These are phyloP conservation scores for Rasamsonia emersonii DNA, from an alignment of 2,329 filamentous ascomycete species.

Conservation along the genomic window DNA sequence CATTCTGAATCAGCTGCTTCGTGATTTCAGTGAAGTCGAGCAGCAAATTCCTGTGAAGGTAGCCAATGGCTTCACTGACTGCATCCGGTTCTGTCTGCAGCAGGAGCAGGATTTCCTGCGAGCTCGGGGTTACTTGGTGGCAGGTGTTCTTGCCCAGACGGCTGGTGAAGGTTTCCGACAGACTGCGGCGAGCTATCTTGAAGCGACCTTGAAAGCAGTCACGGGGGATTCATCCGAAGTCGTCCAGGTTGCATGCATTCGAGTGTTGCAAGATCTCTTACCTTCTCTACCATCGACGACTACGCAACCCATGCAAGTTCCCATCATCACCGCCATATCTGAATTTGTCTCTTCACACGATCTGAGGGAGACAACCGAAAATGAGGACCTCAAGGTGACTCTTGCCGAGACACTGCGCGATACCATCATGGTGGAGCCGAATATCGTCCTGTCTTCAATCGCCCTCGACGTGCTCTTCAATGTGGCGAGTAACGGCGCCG, in stretches of 20 bases:
- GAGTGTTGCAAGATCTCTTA: conserved; percentile 65
- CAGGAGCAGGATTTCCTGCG: conserved; percentile 67
- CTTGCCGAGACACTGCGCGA: conserved; percentile 78
- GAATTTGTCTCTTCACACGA: conserved; percentile 74
- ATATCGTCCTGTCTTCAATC: conserved; percentile 62
- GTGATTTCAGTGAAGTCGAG: conserved; percentile 71
- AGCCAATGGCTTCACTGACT: conserved; percentile 65
- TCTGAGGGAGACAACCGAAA: conserved; percentile 72
- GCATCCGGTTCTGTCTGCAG: conserved; percentile 69
- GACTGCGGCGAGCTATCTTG: conserved; percentile 34
- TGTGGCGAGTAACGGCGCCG: conserved; percentile 77
- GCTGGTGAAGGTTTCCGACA: conserved; percentile 47
- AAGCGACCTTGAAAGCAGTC: conserved; percentile 64
- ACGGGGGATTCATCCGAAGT: conserved; percentile 71
- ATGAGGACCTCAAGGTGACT: conserved; percentile 85
- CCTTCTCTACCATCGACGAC: conserved; percentile 43
- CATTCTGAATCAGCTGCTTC: conserved; percentile 73
- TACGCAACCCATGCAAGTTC: conserved; percentile 51
- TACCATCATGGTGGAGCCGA: conserved; percentile 70
- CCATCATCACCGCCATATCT: conserved; percentile 53
- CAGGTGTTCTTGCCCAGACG: conserved; percentile 67
- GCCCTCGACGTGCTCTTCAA: conserved; percentile 76
- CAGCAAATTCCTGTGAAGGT: conserved; percentile 62
- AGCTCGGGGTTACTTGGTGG: conserved; percentile 78
- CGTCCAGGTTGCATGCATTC: conserved; percentile 85